Evolutionary conservation across 164 flowering plant genomes (phyloP).

Genomic region (Amborella trichopoda): DNA sequence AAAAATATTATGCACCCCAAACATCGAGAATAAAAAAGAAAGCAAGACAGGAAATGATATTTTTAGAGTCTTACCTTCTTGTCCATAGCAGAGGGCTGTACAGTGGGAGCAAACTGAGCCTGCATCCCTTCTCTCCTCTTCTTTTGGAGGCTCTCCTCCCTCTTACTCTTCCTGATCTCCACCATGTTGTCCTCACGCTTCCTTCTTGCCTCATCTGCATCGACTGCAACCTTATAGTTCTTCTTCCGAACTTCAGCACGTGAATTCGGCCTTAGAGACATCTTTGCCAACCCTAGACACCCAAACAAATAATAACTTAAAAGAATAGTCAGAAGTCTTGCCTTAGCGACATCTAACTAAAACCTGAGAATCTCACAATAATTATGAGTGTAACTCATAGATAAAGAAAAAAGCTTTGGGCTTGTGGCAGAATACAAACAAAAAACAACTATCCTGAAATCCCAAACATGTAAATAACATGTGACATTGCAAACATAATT

Average conservation of each 20-base stretch:
- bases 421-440: too few relatives aligned
- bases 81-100: slow-evolving; percentile 30
- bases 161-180: slow-evolving; percentile 67
- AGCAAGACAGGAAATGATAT: too few relatives aligned
- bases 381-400: too few relatives aligned
- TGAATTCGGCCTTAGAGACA: slow-evolving; percentile 67
- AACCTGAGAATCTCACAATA: too few relatives aligned
- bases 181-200: slow-evolving; percentile 74
- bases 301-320: neutral
- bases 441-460: too few relatives aligned
- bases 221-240: slow-evolving; percentile 81
- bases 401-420: too few relatives aligned
- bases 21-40: neutral
- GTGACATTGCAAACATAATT: too few relatives aligned
- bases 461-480: too few relatives aligned
- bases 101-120: slow-evolving; percentile 25
- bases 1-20: neutral
- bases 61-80: slow-evolving; percentile 26
- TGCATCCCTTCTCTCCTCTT: slow-evolving; percentile 67
- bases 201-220: slow-evolving; percentile 72
- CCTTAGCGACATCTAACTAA: too few relatives aligned
- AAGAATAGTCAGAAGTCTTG: too few relatives aligned
- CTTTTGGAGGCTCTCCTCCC: slow-evolving; percentile 62
- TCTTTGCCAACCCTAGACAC: slow-evolving; percentile 14
- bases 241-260: slow-evolving; percentile 65